These are phyloP conservation scores for Corymbia calophylla DNA, from an alignment of 441 rosid genomes.

Conservation along the genomic window DNA sequence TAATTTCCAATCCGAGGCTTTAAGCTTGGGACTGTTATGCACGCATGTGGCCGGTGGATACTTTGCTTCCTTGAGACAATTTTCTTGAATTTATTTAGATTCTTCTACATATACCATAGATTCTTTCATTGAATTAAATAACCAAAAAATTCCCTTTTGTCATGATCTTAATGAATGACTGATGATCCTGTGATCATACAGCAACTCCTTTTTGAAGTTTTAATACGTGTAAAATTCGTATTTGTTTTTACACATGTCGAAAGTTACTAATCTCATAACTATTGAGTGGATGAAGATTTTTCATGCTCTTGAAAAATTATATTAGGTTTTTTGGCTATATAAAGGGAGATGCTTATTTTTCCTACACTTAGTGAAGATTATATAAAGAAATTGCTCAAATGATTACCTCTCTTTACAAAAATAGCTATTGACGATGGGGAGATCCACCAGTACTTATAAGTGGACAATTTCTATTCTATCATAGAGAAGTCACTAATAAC, in stretches of 20 bases:
- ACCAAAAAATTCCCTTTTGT: neutral
- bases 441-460: neutral
- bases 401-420: neutral
- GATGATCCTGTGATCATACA: neutral
- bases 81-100: neutral
- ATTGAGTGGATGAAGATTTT: neutral
- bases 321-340: neutral
- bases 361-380: neutral
- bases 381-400: neutral
- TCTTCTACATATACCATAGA: neutral
- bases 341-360: neutral
- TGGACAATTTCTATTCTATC: neutral
- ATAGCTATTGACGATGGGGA: neutral
- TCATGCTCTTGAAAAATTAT: neutral
- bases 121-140: neutral
- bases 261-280: neutral
- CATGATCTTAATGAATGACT: neutral
- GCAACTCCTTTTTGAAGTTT: neutral
- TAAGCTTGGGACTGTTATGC: neutral
- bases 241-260: neutral
- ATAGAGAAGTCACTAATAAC: too few relatives aligned
- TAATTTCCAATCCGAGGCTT: neutral
- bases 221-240: neutral
- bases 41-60: neutral
- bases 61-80: neutral